Evolutionary conservation across 73 alveolate genomes (phyloP), one percentile per base, ranked within the genome.

Genomic region (Paramecium biaurelia): DNA sequence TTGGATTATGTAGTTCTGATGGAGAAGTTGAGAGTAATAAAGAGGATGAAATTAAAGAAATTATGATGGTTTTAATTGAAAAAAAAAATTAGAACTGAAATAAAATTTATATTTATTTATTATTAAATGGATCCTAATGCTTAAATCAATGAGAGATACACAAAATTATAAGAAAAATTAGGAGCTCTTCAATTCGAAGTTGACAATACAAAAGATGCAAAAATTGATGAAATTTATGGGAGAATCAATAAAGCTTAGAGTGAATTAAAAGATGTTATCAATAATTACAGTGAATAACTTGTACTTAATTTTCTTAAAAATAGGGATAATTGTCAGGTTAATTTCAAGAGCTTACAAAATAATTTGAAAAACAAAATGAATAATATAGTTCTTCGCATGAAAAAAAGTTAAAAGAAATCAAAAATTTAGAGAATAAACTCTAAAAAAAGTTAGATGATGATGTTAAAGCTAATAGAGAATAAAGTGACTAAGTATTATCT

Each of bases 21-120:
- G 90, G 56, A 72, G 86, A 72, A 20, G 32, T 79, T 41, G 70
- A 45, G 49, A 43, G 41, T 41, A 79, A 34, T 45, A 79, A 47
- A 79, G 35, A 43, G 0, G 90, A 79, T 79, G 70, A 79, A 21
- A 23, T 26, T 12, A 18, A 38, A 42, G 90, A 79, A 34, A 79
- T 79, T 30, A 41, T 79, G 90, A 42, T 32, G 45, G 70, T 30
- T 30, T 43, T 79, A 47, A 41, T 79, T 43, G 90, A 79, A 34
- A 79, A 79, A 21, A 43, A 79, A 45, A 79, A 79, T 79, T 35
- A 72, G 58, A 79, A 79, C 45, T 79, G 90, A 79, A 79, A 79
- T 79, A 79, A 79, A 79, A 79, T 79, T 79, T 79, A 72, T 72
- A 72, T 72, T 35, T 35, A 34, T 35, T 72, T 53, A 53, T 53